Conservation (phyloP, 352 stramenopile species). For the Phytophthora citricola region DNA sequence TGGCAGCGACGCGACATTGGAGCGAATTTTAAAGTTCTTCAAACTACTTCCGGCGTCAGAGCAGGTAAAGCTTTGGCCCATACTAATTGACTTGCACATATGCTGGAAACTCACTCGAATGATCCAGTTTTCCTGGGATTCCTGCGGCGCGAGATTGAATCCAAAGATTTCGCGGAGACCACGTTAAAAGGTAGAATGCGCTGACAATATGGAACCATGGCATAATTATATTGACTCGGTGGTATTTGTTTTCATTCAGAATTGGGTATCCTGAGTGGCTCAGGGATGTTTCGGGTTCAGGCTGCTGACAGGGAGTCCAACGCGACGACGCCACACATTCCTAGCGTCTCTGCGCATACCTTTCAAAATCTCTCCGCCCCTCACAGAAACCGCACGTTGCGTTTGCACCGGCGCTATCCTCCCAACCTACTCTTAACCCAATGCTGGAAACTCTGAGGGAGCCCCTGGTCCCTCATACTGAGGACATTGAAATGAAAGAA, state of each 20-base stretch:
- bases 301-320: conserved; percentile 10
- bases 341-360: background rate
- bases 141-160: conserved; percentile 73
- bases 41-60: conserved; percentile 52
- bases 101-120: conserved; percentile 8
- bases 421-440: background rate
- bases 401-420: conserved; percentile 14
- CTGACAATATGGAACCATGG: background rate
- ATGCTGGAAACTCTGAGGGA: background rate
- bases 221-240: background rate
- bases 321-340: conserved; percentile 2
- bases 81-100: background rate
- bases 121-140: conserved; percentile 81
- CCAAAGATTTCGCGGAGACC: conserved; percentile 55
- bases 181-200: conserved; percentile 65
- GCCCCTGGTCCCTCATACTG: conserved; percentile 6
- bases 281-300: conserved; percentile 86
- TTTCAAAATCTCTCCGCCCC: background rate
- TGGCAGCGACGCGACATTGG: conserved; percentile 56
- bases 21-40: conserved; percentile 64
- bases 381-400: conserved; percentile 23
- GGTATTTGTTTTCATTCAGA: conserved; percentile 41
- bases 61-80: conserved; percentile 27
- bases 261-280: conserved; percentile 80
- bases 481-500: conserved; percentile 68